Percentiles rank a stretch among this genome's conserved stretches.
These are phyloP conservation scores for Elongisporangium senticosum DNA, from an alignment of 352 stramenopile species.

Conservation along the genomic window DNA sequence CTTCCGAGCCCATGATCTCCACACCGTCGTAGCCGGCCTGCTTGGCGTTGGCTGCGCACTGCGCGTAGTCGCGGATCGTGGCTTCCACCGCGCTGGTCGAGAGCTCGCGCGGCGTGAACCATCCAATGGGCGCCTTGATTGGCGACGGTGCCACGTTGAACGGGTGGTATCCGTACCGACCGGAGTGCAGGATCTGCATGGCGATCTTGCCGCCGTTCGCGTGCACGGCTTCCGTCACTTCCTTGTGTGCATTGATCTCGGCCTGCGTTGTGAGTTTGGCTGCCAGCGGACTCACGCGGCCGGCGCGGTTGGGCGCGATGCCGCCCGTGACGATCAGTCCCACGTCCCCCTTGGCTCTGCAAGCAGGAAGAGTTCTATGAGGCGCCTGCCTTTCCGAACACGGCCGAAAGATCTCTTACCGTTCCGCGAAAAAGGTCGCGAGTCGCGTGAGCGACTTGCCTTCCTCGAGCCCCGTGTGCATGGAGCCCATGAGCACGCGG, in stretches of 20 bases:
- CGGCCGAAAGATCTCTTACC: conserved; percentile 22
- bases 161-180: conserved; percentile 96
- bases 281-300: conserved; percentile 91
- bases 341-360: conserved; percentile 86
- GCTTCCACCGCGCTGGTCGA: conserved; percentile 70
- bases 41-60: conserved; percentile 70
- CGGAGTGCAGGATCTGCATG: conserved; percentile 91
- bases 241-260: conserved; percentile 88
- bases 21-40: conserved; percentile 97
- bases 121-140: conserved; percentile 93
- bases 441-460: conserved; percentile 74
- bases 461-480: conserved; percentile 91
- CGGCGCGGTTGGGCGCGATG: conserved; percentile 92
- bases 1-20: conserved; percentile 98
- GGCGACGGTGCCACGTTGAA: conserved; percentile 90
- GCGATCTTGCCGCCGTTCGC: conserved; percentile 77
- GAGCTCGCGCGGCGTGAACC: conserved; percentile 87
- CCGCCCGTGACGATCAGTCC: conserved; percentile 93
- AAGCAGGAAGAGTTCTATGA: not conserved
- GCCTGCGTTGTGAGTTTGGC: conserved; percentile 89
- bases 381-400: not conserved
- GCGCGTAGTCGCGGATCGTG: conserved; percentile 94
- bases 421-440: conserved; percentile 92
- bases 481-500: conserved; percentile 88
- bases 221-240: conserved; percentile 94